These are phyloP conservation scores for Pholiota adiposa DNA, from an alignment of 1,284 basidiomycete species.

Conservation along the genomic window DNA sequence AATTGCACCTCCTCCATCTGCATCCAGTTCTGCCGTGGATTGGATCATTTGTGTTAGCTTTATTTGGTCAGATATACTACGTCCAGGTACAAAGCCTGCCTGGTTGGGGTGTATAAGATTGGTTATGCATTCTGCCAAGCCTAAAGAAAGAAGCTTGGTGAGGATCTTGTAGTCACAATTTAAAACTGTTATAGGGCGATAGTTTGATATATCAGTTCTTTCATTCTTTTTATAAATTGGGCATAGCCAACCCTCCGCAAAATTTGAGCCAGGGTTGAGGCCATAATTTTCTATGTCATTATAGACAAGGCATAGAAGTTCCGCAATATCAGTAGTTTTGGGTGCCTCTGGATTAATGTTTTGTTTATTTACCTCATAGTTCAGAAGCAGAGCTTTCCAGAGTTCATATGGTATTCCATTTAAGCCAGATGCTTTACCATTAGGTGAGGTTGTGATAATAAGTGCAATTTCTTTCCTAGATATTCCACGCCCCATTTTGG, in stretches of 20 bases:
- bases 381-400: background rate
- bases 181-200: constrained; percentile 36
- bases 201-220: constrained; percentile 32
- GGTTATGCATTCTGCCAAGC: constrained; percentile 18
- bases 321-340: constrained; percentile 8
- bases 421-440: no score
- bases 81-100: constrained; percentile 38
- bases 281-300: constrained; percentile 35
- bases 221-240: constrained; percentile 39
- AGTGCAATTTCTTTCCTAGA: no score
- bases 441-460: no score
- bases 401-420: constrained; percentile 34
- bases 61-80: constrained; percentile 36
- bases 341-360: background rate
- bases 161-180: constrained; percentile 39
- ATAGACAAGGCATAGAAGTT: constrained; percentile 20
- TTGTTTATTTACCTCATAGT: constrained; percentile 1
- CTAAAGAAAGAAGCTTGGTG: constrained; percentile 18
- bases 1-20: constrained; percentile 32
- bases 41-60: constrained; percentile 33
- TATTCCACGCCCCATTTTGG: no score
- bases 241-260: constrained; percentile 38
- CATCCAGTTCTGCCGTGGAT: constrained; percentile 26
- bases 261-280: constrained; percentile 15
- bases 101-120: constrained; percentile 36